Evolutionary conservation across 768 basidiomycete genomes (phyloP).

Genomic region (Cubamyces lactineus): DNA sequence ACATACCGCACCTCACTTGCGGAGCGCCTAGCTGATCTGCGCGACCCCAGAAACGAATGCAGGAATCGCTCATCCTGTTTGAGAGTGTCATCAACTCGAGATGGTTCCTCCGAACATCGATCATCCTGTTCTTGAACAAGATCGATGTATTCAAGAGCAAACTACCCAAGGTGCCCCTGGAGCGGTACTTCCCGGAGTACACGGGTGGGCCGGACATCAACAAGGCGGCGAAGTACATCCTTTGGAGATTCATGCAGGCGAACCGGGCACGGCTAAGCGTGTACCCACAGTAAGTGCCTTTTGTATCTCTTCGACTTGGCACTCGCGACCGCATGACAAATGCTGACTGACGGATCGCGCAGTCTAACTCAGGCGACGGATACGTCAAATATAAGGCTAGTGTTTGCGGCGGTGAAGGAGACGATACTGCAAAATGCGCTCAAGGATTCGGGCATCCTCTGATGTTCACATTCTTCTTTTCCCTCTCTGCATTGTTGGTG

Average conservation of each 20-base stretch:
- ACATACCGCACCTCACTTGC: neutral
- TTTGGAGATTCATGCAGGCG: constrained; percentile 95
- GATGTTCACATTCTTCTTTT: neutral
- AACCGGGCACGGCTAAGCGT: constrained; percentile 84
- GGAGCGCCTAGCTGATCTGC: constrained; percentile 19
- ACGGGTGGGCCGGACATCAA: constrained; percentile 88
- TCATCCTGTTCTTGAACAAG: constrained; percentile 73
- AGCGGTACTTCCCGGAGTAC: constrained; percentile 84
- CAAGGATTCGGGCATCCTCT: constrained; percentile 81
- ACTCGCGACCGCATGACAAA: neutral
- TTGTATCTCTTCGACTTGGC: neutral
- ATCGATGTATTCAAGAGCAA: constrained; percentile 81
- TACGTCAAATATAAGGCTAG: constrained; percentile 78
- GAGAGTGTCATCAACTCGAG: constrained; percentile 80
- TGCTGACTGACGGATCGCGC: constrained; percentile 11
- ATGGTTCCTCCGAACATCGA: constrained; percentile 70
- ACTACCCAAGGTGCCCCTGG: constrained; percentile 69
- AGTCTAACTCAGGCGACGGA: constrained; percentile 90
- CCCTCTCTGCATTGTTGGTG: neutral
- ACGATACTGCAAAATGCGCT: constrained; percentile 91
- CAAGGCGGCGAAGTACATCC: constrained; percentile 92
- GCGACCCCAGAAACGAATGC: constrained; percentile 66
- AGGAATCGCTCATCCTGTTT: constrained; percentile 73
- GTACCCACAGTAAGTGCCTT: constrained; percentile 78
- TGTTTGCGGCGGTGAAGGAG: constrained; percentile 89